phyloP scores from a whole-genome alignment of 208 protist species.

The Leishmania martiniquensis region DNA sequence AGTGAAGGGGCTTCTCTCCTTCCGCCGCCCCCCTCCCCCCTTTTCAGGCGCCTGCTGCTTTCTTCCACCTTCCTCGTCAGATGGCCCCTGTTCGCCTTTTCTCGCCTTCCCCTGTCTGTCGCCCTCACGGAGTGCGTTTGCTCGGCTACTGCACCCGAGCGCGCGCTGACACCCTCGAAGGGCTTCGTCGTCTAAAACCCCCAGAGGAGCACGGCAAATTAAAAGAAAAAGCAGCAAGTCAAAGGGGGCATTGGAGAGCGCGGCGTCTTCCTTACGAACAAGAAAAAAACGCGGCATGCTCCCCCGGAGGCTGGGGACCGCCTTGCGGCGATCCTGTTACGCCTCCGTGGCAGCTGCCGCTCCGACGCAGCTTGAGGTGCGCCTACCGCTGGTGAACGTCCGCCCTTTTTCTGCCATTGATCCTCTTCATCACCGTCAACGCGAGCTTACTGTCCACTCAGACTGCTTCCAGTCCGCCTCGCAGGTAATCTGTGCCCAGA shows the following conservation, averaged over 20 bases:
- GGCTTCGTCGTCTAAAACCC: neutral
- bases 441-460: neutral
- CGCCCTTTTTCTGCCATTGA: neutral
- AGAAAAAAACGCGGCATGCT: neutral
- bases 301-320: neutral
- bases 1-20: neutral
- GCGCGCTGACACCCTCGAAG: neutral
- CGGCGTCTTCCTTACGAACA: neutral
- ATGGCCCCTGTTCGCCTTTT: neutral
- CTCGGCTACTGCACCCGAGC: neutral
- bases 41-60: neutral
- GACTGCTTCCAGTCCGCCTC: slow-evolving; percentile 5
- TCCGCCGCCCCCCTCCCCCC: neutral
- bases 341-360: neutral
- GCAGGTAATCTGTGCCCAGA: neutral
- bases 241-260: neutral
- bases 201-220: too few species aligned
- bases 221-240: too few species aligned
- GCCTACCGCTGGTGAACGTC: neutral
- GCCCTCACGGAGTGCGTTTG: neutral
- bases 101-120: neutral
- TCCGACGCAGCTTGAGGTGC: neutral
- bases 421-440: neutral
- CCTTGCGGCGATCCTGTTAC: neutral
- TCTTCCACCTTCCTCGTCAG: neutral